Evolutionary conservation across 176 grass and related monocot species (phyloP).

Genomic region (maize (Zea mays)): DNA sequence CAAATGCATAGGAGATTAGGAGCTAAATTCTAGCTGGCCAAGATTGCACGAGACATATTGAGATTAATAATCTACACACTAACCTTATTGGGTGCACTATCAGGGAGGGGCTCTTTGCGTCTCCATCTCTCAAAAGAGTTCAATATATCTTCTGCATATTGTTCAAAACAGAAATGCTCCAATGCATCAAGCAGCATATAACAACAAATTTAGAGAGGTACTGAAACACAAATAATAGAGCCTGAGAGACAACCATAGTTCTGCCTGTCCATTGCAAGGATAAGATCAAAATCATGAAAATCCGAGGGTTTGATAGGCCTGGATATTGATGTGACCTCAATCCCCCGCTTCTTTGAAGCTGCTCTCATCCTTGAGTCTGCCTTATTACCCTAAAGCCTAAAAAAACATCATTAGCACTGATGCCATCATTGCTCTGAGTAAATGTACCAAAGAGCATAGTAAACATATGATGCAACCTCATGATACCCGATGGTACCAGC

Average conservation of each 20-base stretch:
- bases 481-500: slow-evolving; percentile 93
- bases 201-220: background rate
- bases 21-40: background rate
- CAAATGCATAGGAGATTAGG: background rate
- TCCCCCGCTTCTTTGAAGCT: slow-evolving; percentile 73
- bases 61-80: slow-evolving; percentile 27
- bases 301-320: slow-evolving; percentile 79
- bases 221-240: slow-evolving; percentile 10
- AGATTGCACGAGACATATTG: background rate
- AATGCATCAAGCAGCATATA: slow-evolving; percentile 14
- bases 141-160: slow-evolving; percentile 79
- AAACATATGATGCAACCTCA: slow-evolving; percentile 55
- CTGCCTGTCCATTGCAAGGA: slow-evolving; percentile 96
- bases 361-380: slow-evolving; percentile 91
- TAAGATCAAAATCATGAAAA: slow-evolving; percentile 86
- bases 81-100: slow-evolving; percentile 83
- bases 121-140: slow-evolving; percentile 88
- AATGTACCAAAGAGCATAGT: background rate
- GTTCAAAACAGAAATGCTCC: slow-evolving; percentile 28
- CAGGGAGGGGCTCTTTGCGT: slow-evolving; percentile 66
- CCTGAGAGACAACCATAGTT: slow-evolving; percentile 62
- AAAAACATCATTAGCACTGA: slow-evolving; percentile 3
- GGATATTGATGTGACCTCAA: slow-evolving; percentile 92
- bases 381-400: slow-evolving; percentile 51
- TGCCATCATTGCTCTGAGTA: background rate